Evolutionary conservation across 2,329 filamentous ascomycete species (phyloP), one percentile per base, ranked within the genome.

Genomic region (Botrytis galanthina): DNA sequence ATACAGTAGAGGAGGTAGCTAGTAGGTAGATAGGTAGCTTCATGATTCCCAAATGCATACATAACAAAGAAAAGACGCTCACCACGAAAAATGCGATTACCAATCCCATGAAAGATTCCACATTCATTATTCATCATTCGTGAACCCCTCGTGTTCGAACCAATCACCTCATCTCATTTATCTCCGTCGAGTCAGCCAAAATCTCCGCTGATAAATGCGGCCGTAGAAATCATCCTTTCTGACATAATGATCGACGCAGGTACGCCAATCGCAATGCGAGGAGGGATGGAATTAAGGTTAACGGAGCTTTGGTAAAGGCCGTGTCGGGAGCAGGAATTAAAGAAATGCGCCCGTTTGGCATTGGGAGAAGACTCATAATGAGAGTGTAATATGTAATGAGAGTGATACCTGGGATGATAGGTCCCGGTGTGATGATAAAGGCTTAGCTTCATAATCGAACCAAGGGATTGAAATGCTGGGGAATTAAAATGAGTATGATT

Each of bases 291-390:
- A 66, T 51, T 66, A 66, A 66, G 64, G 46, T 54, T 51, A 8
- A 67, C 64, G 46, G 64, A 67, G 64, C 63, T 67, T 67, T 39
- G 64, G 37, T 67, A 67, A 67, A 67, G 32, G 22, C 64, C 46
- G 64, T 12, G 26, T 67, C 46, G 64, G 64, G 32, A n/a, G 14
- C 14, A 37, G 64, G 64, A 39, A 39, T 46, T 62, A 3, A 51
- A 51, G 46, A 26, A 44, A 51, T 67, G 46, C 32, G 12, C 44
- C 63, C 63, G 63, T 37, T 59, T 37, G 35, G 0, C 35, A 8
- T 26, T 61, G 26, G 14, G 48, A 16, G 26, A 54, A 54, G 48
- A 61, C 59, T 61, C 59, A 37, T 37, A 16, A n/a, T 16, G 59
- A 26, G 46, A 35, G 35, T 35, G 35, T 3, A 26, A 22, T 48